These are phyloP conservation scores for Emericellopsis cladophorae DNA, from an alignment of 2,329 filamentous ascomycete genomes.

Conservation along the genomic window DNA sequence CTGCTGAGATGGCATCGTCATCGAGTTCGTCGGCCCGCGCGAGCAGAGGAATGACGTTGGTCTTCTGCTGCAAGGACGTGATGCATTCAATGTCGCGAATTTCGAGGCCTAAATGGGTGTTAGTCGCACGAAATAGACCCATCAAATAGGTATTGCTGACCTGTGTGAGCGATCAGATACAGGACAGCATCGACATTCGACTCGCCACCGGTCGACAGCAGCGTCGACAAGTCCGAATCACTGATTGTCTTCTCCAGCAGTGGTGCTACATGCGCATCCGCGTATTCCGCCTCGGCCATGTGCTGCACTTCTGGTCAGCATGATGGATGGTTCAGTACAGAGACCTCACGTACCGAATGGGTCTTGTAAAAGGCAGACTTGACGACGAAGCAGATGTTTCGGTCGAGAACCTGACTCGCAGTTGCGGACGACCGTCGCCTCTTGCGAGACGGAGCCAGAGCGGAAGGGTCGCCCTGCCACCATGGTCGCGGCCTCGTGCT, in stretches of 20 bases:
- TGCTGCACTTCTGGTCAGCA: neutral
- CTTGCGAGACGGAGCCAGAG: constrained; percentile 40
- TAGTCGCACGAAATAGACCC: neutral
- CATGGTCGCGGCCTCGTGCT: constrained; percentile 75
- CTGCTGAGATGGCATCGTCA: constrained; percentile 36
- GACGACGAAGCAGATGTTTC: constrained; percentile 91
- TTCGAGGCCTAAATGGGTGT: constrained; percentile 13
- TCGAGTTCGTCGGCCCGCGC: constrained; percentile 62
- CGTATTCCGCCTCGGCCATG: constrained; percentile 54
- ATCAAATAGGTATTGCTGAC: constrained; percentile 23
- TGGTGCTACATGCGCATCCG: constrained; percentile 37
- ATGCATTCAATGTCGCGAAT: constrained; percentile 56
- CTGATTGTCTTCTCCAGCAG: constrained; percentile 39
- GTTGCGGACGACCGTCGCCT: constrained; percentile 46
- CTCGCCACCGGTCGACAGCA: constrained; percentile 73
- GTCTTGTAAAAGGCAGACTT: constrained; percentile 52
- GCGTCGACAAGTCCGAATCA: constrained; percentile 61
- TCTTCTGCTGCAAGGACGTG: constrained; percentile 54
- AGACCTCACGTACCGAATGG: constrained; percentile 30
- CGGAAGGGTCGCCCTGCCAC: constrained; percentile 71
- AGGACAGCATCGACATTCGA: constrained; percentile 75
- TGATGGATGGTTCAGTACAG: neutral
- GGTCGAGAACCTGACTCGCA: constrained; percentile 65
- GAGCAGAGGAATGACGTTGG: constrained; percentile 77
- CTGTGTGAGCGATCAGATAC: constrained; percentile 59